Percentiles rank a stretch among this genome's conserved stretches.
Evolutionary conservation across 2,329 filamentous ascomycete genomes (phyloP).

Genomic region (Xylariaceae sp.): DNA sequence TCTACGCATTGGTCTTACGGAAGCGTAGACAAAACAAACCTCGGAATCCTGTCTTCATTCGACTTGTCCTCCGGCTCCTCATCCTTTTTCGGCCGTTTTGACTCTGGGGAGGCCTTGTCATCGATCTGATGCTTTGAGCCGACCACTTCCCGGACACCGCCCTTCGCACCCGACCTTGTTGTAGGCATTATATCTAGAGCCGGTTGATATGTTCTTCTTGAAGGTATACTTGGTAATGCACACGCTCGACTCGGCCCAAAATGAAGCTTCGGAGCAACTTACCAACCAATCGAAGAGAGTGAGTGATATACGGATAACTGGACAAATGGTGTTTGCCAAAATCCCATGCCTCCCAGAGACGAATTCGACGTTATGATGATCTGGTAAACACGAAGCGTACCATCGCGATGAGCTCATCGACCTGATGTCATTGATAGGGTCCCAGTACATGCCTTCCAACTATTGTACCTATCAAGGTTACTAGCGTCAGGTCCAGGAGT

Average conservation of each 20-base stretch:
- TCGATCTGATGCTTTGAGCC: slow-evolving; percentile 34
- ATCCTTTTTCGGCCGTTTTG: slow-evolving; percentile 36
- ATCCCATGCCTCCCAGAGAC: neutral
- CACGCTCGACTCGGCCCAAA: too few relatives aligned
- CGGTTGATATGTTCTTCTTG: too few relatives aligned
- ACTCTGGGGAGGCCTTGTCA: slow-evolving; percentile 29
- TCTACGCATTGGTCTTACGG: too few relatives aligned
- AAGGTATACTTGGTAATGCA: neutral
- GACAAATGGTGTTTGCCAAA: too few relatives aligned
- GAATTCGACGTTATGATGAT: neutral
- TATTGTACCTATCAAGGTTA: neutral
- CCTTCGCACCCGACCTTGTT: slow-evolving; percentile 22
- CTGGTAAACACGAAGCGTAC: neutral
- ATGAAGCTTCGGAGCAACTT: too few relatives aligned
- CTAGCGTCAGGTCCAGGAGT: neutral
- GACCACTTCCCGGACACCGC: slow-evolving; percentile 12
- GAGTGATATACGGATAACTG: too few relatives aligned
- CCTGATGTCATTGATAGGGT: slow-evolving; percentile 14
- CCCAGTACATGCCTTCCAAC: too few relatives aligned
- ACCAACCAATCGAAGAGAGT: too few relatives aligned
- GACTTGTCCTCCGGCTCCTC: slow-evolving; percentile 42
- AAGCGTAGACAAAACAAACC: slow-evolving; percentile 12
- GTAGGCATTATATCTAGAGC: slow-evolving; percentile 18
- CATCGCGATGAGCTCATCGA: slow-evolving; percentile 6
- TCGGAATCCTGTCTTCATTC: slow-evolving; percentile 45